Percentiles rank a stretch among this genome's conserved stretches.
Evolutionary conservation across 192 early-diverging fungal genomes (phyloP).

Genomic region (Coemansia sp.): DNA sequence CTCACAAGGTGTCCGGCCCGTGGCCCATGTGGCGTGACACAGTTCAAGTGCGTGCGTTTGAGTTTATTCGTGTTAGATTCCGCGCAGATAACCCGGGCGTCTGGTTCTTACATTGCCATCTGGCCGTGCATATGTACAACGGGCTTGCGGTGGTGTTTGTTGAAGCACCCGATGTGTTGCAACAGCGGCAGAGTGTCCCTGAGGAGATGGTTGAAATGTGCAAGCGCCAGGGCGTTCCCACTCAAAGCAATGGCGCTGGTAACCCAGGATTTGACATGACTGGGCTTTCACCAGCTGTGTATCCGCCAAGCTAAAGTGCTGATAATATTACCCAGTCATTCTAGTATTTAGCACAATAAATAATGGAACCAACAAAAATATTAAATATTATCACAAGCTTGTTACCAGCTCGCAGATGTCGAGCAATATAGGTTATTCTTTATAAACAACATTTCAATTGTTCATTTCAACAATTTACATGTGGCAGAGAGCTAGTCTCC

Average conservation of each 20-base stretch:
- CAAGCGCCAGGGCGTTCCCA: constrained; percentile 54
- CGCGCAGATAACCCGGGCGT: constrained; percentile 27
- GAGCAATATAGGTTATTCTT: too few relatives aligned
- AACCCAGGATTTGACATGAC: constrained; percentile 64
- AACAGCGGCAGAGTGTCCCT: constrained; percentile 21
- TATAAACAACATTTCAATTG: too few relatives aligned
- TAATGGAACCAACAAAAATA: too few relatives aligned
- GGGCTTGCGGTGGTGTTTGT: constrained; percentile 71
- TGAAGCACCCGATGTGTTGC: constrained; percentile 64
- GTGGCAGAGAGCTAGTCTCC: too few relatives aligned
- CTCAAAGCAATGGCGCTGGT: constrained; percentile 72
- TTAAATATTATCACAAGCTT: too few relatives aligned
- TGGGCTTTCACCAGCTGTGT: constrained; percentile 39
- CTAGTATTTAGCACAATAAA: too few relatives aligned
- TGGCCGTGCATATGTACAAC: constrained; percentile 55
- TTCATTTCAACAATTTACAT: too few relatives aligned
- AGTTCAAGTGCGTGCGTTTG: constrained; percentile 56
- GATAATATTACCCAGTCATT: too few relatives aligned
- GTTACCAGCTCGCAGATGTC: too few relatives aligned
- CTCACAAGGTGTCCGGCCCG: too few relatives aligned
- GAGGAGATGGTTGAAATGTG: constrained; percentile 61
- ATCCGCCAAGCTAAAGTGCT: neutral
- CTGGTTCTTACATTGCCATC: constrained; percentile 84
- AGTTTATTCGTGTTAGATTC: constrained; percentile 68
- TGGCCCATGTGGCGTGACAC: constrained; percentile 64